Base-by-base conservation (phyloP, 2,329 filamentous ascomycete genomes). In the Phoma sp. region DNA sequence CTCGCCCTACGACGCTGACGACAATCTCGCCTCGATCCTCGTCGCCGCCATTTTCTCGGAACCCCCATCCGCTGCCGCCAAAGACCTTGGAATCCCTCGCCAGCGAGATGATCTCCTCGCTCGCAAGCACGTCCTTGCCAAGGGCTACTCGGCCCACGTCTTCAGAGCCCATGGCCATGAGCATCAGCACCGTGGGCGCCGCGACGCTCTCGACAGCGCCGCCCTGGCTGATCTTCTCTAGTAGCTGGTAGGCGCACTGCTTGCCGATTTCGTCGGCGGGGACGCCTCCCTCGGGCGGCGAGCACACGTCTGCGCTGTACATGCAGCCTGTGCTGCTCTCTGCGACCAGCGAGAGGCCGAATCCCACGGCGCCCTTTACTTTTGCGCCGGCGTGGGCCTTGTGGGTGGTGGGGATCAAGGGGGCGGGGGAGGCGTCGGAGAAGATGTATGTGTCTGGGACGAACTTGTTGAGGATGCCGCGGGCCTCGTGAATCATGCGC, bases 131-230 rank as follows among this genome's bases (percentile, higher is more conserved):
- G 41, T 94, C 90, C 66, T 86, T 88, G 29, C 93, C 92, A 55
- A 99, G 73, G 60, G 91, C 85, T 63, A 99, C 75, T 55, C 95
- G 85, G 4, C 95, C 95, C 13, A 99, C 92, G 75, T 99, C 95
- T 73, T 98, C 95, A 1, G 90, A 91, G 0, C 95, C 95, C 95
- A 99, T 98, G 31, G 93, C 92, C 95, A 99, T 99, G 60, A 99
- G 81, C 17, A 88, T 90, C 48, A 99, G 76, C 61, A 96, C 83
- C 0, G 89, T 94, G 3, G 85, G 81, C 5, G 88, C 87, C 2
- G 91, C 90, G 3, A 89, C 83, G 13, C 81, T 82, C 48, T 87
- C 88, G 3, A 91, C 90, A 72, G 92, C 96, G 1, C 95, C 95
- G 10, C 93, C 94, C 65, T 88, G 85, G 46, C 85, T 85, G 58